Evolutionary conservation across 164 flowering plant species (phyloP).

Genomic region (Liriodendron chinense): DNA sequence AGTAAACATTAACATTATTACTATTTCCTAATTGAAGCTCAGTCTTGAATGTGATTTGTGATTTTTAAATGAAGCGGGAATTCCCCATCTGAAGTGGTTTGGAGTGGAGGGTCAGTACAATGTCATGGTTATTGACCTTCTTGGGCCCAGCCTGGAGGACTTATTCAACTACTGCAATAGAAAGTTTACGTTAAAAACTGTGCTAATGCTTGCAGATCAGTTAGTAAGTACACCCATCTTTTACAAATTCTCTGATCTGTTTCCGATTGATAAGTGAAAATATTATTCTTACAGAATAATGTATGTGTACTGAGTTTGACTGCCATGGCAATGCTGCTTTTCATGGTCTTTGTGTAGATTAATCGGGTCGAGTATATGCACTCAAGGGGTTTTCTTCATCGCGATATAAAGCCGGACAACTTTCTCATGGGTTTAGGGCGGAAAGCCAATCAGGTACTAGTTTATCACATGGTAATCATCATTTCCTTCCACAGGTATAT

Average conservation of each 20-base stretch:
- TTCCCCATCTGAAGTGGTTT: constrained; percentile 61
- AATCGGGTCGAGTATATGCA: constrained; percentile 51
- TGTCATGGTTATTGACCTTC: constrained; percentile 60
- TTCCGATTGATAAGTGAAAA: not conserved
- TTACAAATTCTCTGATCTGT: not conserved
- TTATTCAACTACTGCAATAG: constrained; percentile 57
- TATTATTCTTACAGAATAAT: not conserved
- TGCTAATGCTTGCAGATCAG: constrained; percentile 74
- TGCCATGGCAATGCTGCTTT: not conserved
- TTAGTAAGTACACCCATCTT: constrained; percentile 32
- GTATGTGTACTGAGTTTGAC: not conserved
- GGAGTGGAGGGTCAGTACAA: constrained; percentile 66
- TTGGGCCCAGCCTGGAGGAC: constrained; percentile 73
- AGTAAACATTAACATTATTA: not conserved
- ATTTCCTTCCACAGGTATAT: no score
- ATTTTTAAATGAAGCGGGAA: constrained; percentile 44
- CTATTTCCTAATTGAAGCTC: not conserved
- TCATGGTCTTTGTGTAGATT: constrained; percentile 21
- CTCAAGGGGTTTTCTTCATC: constrained; percentile 48
- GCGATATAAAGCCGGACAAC: constrained; percentile 53
- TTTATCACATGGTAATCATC: not conserved
- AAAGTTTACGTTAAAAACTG: constrained; percentile 60
- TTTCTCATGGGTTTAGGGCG: constrained; percentile 52
- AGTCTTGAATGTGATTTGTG: not conserved
- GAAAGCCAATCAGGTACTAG: constrained; percentile 46